Evolutionary conservation across 2,329 filamentous ascomycete genomes (phyloP), one percentile per base, ranked within the genome.

Genomic region (Didymella glomerata): DNA sequence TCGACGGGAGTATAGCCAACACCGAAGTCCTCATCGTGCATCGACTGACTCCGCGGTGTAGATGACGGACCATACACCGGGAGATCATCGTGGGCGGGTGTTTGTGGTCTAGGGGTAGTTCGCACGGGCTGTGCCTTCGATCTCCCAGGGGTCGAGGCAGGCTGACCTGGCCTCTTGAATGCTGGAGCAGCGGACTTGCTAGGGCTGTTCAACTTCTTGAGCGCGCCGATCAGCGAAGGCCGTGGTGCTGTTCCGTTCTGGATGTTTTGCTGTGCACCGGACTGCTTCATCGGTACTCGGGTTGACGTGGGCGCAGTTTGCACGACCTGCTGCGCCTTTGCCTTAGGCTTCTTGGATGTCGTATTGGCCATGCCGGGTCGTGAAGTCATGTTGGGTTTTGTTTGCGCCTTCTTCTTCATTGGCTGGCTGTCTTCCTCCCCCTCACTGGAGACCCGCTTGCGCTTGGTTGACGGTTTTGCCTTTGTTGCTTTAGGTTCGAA

Each of bases 81-180:
- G 10, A 49, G n/a, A 9, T 55, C 28, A 4, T 54, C 53, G 11
- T 40, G 36, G n/a, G 45, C 48, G 10, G 64, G 61, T n/a, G 63
- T 66, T 38, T 59, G 55, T 8, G 54, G 24, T 38, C 34, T 50
- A 7, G 57, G 30, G 45, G 51, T 49, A 9, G 20, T 41, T 28
- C 28, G 34, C 50, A 67, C 28, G 54, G 32, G 14, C 25, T 27
- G 24, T 44, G 20, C 10, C 58, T 34, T 40, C 54, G 54, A 50
- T 38, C 57, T 60, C 0, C 62, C 57, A 11, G 68, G 68, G 2
- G 65, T 70, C 16, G 61, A 67, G 0, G 67, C 62, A 2, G 57
- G 38, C 52, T 59, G 61, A n/a, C 48, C 47, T 24, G 68, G 66
- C 46, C 61, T 69, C 44, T 65, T 69, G 60, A 67, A 67, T n/a